phyloP scores from a whole-genome alignment of 768 basidiomycete species.

The Epithele typhae region DNA sequence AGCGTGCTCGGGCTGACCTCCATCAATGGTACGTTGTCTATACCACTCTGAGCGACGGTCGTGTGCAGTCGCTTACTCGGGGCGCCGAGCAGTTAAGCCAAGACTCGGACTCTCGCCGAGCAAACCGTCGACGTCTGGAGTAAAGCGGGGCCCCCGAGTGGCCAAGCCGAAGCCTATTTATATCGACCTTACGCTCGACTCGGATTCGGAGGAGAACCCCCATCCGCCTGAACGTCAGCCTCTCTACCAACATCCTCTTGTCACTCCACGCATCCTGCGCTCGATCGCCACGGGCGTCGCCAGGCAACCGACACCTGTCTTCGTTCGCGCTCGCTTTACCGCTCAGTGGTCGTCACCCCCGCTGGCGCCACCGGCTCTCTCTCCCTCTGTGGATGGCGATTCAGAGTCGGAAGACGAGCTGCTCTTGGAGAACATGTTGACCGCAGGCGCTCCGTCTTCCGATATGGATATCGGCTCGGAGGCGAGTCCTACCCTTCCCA shows the following conservation, averaged over 20 bases:
- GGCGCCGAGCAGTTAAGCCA: no score
- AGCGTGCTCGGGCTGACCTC: no score
- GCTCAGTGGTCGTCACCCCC: neutral
- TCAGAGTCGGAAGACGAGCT: conserved; percentile 13
- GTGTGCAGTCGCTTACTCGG: no score
- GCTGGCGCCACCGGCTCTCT: neutral
- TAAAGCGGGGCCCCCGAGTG: neutral
- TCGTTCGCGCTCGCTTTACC: neutral
- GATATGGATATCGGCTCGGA: conserved; percentile 17
- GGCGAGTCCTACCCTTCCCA: no score
- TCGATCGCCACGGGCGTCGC: neutral
- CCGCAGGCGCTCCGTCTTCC: conserved; percentile 4
- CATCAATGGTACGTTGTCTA: no score
- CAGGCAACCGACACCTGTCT: conserved; percentile 5
- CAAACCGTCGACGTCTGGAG: no score
- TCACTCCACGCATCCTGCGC: conserved; percentile 10
- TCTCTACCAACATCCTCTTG: conserved; percentile 8
- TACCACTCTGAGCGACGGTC: no score
- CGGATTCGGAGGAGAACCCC: conserved; percentile 11
- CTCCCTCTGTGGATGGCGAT: neutral
- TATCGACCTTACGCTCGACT: conserved; percentile 16
- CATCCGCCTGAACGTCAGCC: neutral
- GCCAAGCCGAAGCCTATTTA: conserved; percentile 5
- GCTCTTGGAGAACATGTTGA: conserved; percentile 17
- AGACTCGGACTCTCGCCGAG: neutral